These are phyloP conservation scores for Plenodomus biglobosus DNA, from an alignment of 2,329 filamentous ascomycete genomes.

Conservation along the genomic window DNA sequence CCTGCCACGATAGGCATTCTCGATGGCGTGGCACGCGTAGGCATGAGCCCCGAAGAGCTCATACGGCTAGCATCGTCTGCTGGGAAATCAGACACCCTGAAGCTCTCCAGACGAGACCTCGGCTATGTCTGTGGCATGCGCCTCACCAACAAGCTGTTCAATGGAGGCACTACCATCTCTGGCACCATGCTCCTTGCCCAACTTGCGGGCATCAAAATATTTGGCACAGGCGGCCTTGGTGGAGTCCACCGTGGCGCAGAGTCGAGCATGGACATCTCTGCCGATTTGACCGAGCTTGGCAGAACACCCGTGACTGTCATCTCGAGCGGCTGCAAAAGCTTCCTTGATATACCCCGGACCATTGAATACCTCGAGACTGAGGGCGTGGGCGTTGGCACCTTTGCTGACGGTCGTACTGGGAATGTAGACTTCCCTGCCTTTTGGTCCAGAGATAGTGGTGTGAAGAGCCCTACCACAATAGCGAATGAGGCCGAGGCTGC, in stretches of 20 bases:
- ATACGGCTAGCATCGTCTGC: slow-evolving; percentile 67
- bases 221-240: slow-evolving; percentile 91
- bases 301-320: slow-evolving; percentile 86
- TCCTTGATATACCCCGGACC: slow-evolving; percentile 87
- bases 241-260: slow-evolving; percentile 91
- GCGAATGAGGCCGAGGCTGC: slow-evolving; percentile 79
- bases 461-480: slow-evolving; percentile 75
- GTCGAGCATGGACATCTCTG: slow-evolving; percentile 86
- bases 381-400: slow-evolving; percentile 82
- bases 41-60: slow-evolving; percentile 72
- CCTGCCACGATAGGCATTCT: slow-evolving; percentile 91
- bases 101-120: slow-evolving; percentile 85
- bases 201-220: slow-evolving; percentile 84
- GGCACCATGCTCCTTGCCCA: slow-evolving; percentile 90
- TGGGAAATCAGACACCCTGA: slow-evolving; percentile 67
- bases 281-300: slow-evolving; percentile 91
- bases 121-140: slow-evolving; percentile 77
- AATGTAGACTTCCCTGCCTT: slow-evolving; percentile 88
- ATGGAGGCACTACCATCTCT: slow-evolving; percentile 91
- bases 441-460: slow-evolving; percentile 84
- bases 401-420: slow-evolving; percentile 75
- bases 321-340: slow-evolving; percentile 91
- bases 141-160: slow-evolving; percentile 65
- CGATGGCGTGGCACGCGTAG: slow-evolving; percentile 79
- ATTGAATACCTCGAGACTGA: slow-evolving; percentile 76